Evolutionary conservation across 2,329 filamentous ascomycete species (phyloP), one percentile per base, ranked within the genome.

Genomic region (Fusarium equiseti): DNA sequence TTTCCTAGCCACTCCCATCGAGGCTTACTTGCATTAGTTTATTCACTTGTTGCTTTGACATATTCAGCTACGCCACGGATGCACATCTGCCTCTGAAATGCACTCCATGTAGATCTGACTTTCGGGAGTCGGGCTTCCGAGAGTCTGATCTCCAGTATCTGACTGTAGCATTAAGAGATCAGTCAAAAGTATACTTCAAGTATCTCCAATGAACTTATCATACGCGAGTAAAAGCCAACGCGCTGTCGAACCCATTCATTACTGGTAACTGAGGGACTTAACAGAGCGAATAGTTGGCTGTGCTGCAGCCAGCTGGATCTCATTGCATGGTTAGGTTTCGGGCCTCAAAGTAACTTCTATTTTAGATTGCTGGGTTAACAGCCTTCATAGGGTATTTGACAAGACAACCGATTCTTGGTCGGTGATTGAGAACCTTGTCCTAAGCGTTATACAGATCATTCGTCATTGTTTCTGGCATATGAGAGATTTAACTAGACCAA

Each of bases 201-300:
- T 18, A 6, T 35, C 0, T 0, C 32, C 16, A 3, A 35, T 18
- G 9, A 0, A 10, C 8, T 3, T 18, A 6, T 3, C 8, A 5
- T 18, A 18, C 8, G 5, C 2, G 16, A 10, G 32, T 38, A 18
- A 2, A 38, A 10, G 9, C 16, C 0, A 6, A 38, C 9, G 16
- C 32, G 9, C 32, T 6, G 11, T 10, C 11, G 32, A 10, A 35
- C 8, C 1, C 0, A 18, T 38, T 10, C 6, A 6, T 6, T 2
- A 6, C 16, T 0, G 32, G 10, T n/a, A n/a, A n/a, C n/a, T n/a
- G n/a, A n/a, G 16, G 32, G 32, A 11, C 9, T 9, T 8, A 16
- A 9, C 4, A 5, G 32, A 35, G 32, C 31, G 3, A 32, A 32
- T 9, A 2, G 15, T 16, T 32, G 8, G 0, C 8, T 29, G 2